Conservation (phyloP, 2,329 filamentous ascomycete genomes). For the Fusarium paranaense region DNA sequence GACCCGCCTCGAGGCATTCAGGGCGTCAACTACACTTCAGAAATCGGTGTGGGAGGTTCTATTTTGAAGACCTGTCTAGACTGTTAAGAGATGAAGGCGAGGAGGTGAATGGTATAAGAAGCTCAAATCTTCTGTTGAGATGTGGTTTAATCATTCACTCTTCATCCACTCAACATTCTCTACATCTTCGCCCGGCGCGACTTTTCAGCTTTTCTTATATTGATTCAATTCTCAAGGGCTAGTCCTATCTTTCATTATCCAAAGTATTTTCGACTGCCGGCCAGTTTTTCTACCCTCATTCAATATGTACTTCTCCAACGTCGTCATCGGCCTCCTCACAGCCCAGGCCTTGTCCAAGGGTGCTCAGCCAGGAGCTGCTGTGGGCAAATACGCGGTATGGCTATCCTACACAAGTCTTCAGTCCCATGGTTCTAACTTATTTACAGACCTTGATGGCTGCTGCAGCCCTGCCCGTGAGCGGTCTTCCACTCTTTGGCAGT, state of each 20-base stretch:
- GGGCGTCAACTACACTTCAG: not conserved
- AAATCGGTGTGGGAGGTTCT: not conserved
- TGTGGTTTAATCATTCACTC: not conserved
- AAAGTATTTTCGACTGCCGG: conserved; percentile 1
- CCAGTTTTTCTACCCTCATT: not conserved
- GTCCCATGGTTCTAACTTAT: not conserved
- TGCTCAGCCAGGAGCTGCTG: not conserved
- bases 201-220: not conserved
- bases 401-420: not conserved
- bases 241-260: not conserved
- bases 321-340: conserved; percentile 18
- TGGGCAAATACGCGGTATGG: conserved; percentile 16
- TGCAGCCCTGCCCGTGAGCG: conserved; percentile 14
- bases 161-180: not conserved
- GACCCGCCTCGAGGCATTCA: not conserved
- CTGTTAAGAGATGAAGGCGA: not conserved
- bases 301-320: conserved; percentile 23
- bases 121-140: not conserved
- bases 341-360: conserved; percentile 18
- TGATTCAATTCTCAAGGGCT: not conserved
- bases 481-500: conserved; percentile 14
- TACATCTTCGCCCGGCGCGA: conserved; percentile 21
- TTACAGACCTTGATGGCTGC: conserved; percentile 17
- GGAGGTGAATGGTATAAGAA: conserved; percentile 27
- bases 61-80: not conserved